Conservation (phyloP, 176 grass and related monocot genomes). For the Themeda triandra region DNA sequence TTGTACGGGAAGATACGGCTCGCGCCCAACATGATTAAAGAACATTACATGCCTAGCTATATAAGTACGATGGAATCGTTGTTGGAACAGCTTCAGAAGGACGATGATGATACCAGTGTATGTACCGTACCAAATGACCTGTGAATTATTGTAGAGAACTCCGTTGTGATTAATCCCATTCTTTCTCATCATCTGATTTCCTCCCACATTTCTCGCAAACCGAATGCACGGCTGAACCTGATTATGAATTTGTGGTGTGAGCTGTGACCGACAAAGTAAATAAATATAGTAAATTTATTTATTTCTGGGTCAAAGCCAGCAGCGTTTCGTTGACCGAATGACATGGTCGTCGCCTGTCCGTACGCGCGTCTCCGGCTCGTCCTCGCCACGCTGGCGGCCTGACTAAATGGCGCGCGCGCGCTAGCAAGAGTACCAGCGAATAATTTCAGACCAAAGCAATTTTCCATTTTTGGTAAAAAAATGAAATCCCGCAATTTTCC, state of each 20-base stretch:
- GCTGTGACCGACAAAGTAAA: too few relatives aligned
- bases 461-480: too few relatives aligned
- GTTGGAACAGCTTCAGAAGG: slow-evolving; percentile 47
- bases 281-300: too few relatives aligned
- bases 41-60: slow-evolving; percentile 79
- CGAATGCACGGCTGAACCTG: too few relatives aligned
- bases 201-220: neutral
- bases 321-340: neutral
- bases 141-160: slow-evolving; percentile 40
- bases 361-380: neutral
- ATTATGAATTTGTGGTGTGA: too few relatives aligned
- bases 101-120: slow-evolving; percentile 5
- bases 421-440: too few relatives aligned
- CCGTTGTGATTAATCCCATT: slow-evolving; percentile 26
- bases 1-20: slow-evolving; percentile 71
- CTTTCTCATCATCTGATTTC: slow-evolving; percentile 3
- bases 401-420: too few relatives aligned
- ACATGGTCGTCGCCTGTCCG: neutral
- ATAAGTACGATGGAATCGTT: slow-evolving; percentile 59
- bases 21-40: slow-evolving; percentile 59
- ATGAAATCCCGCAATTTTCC: too few relatives aligned
- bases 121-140: slow-evolving; percentile 24
- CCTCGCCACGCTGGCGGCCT: neutral
- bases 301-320: too few relatives aligned
- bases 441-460: too few relatives aligned